Percentiles rank a stretch among this genome's conserved stretches.
Evolutionary conservation across 257 asterid genomes (phyloP).

Genomic region (Coffea eugenioides): DNA sequence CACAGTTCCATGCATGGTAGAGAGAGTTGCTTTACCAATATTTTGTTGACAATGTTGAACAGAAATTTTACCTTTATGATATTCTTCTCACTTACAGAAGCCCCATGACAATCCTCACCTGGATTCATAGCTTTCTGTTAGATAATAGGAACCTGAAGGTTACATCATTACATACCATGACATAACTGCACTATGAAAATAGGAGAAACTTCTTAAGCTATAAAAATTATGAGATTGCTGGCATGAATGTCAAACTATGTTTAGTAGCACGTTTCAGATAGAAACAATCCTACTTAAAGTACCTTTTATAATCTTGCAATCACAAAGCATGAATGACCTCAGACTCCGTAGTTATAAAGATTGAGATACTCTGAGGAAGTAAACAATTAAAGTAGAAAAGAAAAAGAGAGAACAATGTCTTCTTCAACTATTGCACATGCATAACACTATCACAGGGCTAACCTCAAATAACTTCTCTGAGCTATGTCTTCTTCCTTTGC

Average conservation of each 20-base stretch:
- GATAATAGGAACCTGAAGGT: constrained; percentile 12
- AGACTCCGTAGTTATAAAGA: neutral
- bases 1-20: neutral
- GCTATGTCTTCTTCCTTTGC: neutral
- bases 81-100: constrained; percentile 36
- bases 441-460: neutral
- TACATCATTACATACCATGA: constrained; percentile 3
- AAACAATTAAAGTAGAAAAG: neutral
- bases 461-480: neutral
- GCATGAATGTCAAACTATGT: too few relatives aligned
- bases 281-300: too few relatives aligned
- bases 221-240: neutral
- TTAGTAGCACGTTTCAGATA: neutral
- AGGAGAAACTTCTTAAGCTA: neutral
- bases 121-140: constrained; percentile 41
- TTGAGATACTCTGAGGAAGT: neutral
- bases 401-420: neutral
- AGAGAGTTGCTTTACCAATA: neutral
- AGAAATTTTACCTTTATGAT: constrained; percentile 60
- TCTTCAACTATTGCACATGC: neutral
- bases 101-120: constrained; percentile 53
- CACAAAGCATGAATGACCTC: neutral
- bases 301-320: too few relatives aligned
- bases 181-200: neutral
- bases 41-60: neutral